These are phyloP conservation scores for Cryphonectria nitschkei DNA, from an alignment of 2,329 filamentous ascomycete genomes.

Conservation along the genomic window DNA sequence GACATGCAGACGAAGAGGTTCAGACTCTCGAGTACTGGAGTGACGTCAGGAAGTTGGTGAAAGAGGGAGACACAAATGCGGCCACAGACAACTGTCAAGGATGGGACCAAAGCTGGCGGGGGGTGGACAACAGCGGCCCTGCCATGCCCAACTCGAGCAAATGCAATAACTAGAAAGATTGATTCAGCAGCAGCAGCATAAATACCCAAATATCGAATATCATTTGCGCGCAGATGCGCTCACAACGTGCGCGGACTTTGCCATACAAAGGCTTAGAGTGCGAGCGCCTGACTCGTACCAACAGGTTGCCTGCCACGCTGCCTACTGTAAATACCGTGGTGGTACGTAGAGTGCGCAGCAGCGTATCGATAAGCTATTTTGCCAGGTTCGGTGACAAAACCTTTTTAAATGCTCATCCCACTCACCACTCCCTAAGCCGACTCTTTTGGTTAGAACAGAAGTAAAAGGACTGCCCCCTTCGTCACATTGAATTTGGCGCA, in stretches of 20 bases:
- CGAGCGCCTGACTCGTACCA: neutral
- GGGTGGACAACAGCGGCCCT: constrained; percentile 58
- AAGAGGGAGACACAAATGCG: constrained; percentile 50
- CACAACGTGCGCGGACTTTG: neutral
- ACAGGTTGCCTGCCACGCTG: neutral
- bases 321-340: neutral
- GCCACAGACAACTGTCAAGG: constrained; percentile 48
- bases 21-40: constrained; percentile 86
- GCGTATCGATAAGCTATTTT: constrained; percentile 8
- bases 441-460: neutral
- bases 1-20: constrained; percentile 80
- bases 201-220: constrained; percentile 27
- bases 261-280: neutral
- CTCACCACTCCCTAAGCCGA: neutral
- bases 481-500: constrained; percentile 17
- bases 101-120: constrained; percentile 53
- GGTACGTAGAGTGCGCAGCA: neutral
- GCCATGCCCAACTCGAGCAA: constrained; percentile 40
- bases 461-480: constrained; percentile 11
- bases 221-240: neutral
- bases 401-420: neutral
- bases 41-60: constrained; percentile 73
- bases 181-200: constrained; percentile 26
- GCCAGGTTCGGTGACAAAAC: neutral
- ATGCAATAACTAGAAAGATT: constrained; percentile 6